Evolutionary conservation across 2,329 filamentous ascomycete genomes (phyloP).

Genomic region (Microcyclospora tardicrescens): DNA sequence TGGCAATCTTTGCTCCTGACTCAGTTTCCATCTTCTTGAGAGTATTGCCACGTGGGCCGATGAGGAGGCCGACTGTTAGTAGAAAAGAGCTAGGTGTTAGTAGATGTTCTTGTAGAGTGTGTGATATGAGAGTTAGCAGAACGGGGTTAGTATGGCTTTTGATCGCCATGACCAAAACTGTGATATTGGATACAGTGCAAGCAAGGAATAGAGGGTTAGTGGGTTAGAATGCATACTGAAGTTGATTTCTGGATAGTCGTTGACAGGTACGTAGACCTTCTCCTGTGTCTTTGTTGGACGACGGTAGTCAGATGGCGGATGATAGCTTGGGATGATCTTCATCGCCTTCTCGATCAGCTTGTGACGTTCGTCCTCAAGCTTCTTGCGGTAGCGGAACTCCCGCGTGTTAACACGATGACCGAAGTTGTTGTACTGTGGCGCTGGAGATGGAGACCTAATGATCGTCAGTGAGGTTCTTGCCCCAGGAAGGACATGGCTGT

Average conservation of each 20-base stretch:
- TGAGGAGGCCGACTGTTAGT: conserved; percentile 98
- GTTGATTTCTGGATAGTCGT: conserved; percentile 99
- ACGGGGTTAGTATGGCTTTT: conserved; percentile 21
- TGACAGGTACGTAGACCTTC: conserved; percentile 99
- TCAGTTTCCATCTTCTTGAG: conserved; percentile 99
- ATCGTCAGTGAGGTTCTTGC: conserved; percentile 1
- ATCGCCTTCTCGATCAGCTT: conserved; percentile 98
- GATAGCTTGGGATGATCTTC: conserved; percentile 99
- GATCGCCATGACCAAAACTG: conserved; percentile 20
- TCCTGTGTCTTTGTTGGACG: conserved; percentile 99
- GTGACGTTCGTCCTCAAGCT: conserved; percentile 95
- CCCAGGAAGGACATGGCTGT: not conserved
- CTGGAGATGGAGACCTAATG: conserved; percentile 77
- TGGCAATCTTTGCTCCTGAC: conserved; percentile 95
- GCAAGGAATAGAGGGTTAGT: conserved; percentile 36
- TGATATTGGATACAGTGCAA: conserved; percentile 13
- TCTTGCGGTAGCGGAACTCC: conserved; percentile 96
- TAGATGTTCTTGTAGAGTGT: conserved; percentile 12
- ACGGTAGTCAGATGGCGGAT: conserved; percentile 95
- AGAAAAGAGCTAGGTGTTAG: conserved; percentile 73
- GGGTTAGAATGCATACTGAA: conserved; percentile 99
- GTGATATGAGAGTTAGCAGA: conserved; percentile 15
- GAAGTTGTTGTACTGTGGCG: conserved; percentile 98
- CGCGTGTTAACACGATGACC: conserved; percentile 98
- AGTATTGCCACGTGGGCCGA: conserved; percentile 99